Evolutionary conservation across 2,329 filamentous ascomycete genomes (phyloP), one percentile per base, ranked within the genome.

Genomic region (Tolypocladium amazonense): DNA sequence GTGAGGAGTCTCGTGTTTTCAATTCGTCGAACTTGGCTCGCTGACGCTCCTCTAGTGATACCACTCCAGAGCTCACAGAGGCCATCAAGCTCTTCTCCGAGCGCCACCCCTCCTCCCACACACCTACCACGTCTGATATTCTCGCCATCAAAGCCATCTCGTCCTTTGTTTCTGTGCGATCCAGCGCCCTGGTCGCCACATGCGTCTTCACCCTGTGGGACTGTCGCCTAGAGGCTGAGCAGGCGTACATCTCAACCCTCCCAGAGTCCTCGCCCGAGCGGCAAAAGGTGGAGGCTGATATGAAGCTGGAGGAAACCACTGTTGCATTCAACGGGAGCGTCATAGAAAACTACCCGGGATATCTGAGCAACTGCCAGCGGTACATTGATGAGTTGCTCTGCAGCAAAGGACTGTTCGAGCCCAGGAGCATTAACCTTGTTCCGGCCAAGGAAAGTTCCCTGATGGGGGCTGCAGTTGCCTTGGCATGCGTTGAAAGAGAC

Each of bases 281-380:
- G 57, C 63, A 69, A 12, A 79, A 80, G 41, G 75, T 81, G 0
- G 83, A 85, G 64, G 73, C 74, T 20, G 84, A 84, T 63, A 75
- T 75, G 2, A 71, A 75, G 52, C 69, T 80, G 9, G 68, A 70
- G 39, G 73, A 75, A 59, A 85, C 83, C 3, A 79, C 82, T 2
- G 83, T 93, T n/a, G 88, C 88, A 4, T 92, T 88, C 73, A 92
- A 90, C 68, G 89, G 89, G 53, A 88, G 86, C 35, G 88, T 93
- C 56, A 86, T 92, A 57, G 88, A 92, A 72, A 86, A 87, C 66
- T 93, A 92, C 68, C 88, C 89, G 0, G 76, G 77, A 9, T 93
- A 91, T 71, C 76, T 81, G 27, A 73, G 72, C 38, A 78, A 75
- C 50, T 87, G 86, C 67, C 88, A 92, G 70, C 69, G 69, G 7